These are phyloP conservation scores for Brasilioporus rufonigricans DNA, from an alignment of 768 basidiomycete genomes.

Conservation along the genomic window DNA sequence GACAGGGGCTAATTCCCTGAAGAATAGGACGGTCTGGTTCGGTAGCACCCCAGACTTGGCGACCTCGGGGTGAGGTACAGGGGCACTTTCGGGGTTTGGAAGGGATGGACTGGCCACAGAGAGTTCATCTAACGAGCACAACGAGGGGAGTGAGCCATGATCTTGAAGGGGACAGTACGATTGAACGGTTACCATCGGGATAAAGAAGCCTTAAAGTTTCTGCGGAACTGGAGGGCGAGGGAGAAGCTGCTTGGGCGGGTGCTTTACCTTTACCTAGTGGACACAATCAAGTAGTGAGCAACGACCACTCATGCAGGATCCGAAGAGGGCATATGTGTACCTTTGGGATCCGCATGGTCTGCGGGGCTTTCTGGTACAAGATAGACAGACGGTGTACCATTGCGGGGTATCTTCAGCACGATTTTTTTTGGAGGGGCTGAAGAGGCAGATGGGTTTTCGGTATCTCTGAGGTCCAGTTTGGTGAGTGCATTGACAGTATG, in stretches of 20 bases:
- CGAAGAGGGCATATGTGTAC: background rate
- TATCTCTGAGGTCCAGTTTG: background rate
- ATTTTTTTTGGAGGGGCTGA: background rate
- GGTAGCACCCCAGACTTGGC: background rate
- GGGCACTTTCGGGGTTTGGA: background rate
- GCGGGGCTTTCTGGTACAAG: background rate
- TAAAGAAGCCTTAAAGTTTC: conserved; percentile 13
- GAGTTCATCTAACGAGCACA: conserved; percentile 8
- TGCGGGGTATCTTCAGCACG: background rate
- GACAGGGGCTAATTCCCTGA: background rate
- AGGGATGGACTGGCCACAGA: background rate
- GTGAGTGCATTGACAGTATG: background rate
- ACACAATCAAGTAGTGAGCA: background rate
- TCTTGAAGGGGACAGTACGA: background rate
- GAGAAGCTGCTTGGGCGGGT: background rate
- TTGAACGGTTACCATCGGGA: conserved; percentile 3
- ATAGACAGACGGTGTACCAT: background rate
- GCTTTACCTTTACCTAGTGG: conserved; percentile 5
- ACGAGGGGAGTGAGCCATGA: background rate
- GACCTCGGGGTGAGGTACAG: background rate
- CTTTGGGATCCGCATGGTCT: background rate
- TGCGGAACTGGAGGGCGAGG: conserved; percentile 5
- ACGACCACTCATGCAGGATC: background rate
- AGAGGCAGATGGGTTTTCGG: conserved; percentile 2
- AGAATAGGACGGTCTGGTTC: background rate